These are phyloP conservation scores for Penicillium sp. DNA, from an alignment of 2,329 filamentous ascomycete species.

Conservation along the genomic window DNA sequence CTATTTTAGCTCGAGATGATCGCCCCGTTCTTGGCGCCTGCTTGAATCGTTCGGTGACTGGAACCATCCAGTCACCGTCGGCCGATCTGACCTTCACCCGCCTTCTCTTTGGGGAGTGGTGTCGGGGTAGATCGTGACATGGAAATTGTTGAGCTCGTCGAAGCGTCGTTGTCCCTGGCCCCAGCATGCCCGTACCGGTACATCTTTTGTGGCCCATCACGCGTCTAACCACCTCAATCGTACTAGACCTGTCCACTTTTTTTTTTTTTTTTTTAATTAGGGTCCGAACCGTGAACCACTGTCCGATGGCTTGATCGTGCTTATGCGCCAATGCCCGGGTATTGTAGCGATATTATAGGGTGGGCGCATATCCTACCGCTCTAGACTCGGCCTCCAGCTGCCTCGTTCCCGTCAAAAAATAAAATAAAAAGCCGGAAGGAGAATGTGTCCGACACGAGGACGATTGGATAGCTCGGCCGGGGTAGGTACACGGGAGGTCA, in stretches of 20 bases:
- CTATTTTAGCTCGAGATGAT: conserved; percentile 35
- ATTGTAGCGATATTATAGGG: not conserved
- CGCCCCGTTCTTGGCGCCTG: conserved; percentile 27
- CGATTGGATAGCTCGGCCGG: not conserved
- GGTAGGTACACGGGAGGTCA: conserved; percentile 6
- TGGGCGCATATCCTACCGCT: not conserved
- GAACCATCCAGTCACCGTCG: conserved; percentile 24
- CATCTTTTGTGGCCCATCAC: not conserved
- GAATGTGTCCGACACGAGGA: not conserved
- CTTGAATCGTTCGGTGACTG: conserved; percentile 28
- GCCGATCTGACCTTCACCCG: not conserved
- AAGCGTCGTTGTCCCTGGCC: not conserved
- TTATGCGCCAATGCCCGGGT: not conserved
- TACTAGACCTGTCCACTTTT: not conserved
- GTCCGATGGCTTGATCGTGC: not conserved
- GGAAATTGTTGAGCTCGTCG: not conserved
- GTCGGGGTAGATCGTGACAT: not conserved
- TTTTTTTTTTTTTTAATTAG: not conserved
- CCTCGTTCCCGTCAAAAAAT: not conserved
- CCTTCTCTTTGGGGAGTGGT: not conserved
- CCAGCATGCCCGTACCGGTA: not conserved
- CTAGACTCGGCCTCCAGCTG: not conserved
- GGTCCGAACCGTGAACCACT: not conserved
- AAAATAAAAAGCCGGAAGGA: not conserved
- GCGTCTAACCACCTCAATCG: not conserved